These are phyloP conservation scores for Talaromyces sp. DNA, from an alignment of 2,329 filamentous ascomycete genomes.

Conservation along the genomic window DNA sequence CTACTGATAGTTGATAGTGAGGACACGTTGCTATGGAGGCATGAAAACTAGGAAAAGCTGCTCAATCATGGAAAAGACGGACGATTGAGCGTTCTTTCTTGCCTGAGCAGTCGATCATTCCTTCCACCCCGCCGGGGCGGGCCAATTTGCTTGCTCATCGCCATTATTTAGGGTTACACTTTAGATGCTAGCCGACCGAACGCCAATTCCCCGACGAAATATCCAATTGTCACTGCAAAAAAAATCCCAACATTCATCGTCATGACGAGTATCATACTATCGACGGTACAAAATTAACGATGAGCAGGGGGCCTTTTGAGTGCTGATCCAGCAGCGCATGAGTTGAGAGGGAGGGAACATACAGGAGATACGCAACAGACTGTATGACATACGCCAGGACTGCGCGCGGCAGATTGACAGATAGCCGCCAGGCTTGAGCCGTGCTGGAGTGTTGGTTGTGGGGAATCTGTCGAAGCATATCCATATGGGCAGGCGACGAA, in stretches of 20 bases:
- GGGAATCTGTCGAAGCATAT: not conserved
- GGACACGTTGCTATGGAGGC: no score
- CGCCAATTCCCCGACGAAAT: not conserved
- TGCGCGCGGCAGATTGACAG: slow-evolving; percentile 6
- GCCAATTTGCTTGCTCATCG: no score
- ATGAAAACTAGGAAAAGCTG: no score
- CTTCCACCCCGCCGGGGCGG: no score
- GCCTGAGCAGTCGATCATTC: no score
- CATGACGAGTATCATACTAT: slow-evolving; percentile 10
- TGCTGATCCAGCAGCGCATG: not conserved
- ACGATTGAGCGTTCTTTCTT: no score
- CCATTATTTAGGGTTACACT: no score
- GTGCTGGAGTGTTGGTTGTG: not conserved
- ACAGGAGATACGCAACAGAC: slow-evolving; percentile 6
- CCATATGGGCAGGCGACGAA: not conserved
- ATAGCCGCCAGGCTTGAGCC: not conserved
- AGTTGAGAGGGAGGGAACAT: not conserved
- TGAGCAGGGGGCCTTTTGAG: not conserved
- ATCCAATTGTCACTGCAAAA: slow-evolving; percentile 3
- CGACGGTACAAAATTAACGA: not conserved
- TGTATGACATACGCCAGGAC: not conserved
- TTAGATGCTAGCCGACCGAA: not conserved
- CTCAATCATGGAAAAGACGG: no score
- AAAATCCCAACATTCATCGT: slow-evolving; percentile 8
- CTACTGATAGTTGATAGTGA: no score